Percentiles rank a stretch among this genome's conserved stretches.
phyloP scores from a whole-genome alignment of 768 basidiomycete species.

The Macrolepiota fuliginosa region DNA sequence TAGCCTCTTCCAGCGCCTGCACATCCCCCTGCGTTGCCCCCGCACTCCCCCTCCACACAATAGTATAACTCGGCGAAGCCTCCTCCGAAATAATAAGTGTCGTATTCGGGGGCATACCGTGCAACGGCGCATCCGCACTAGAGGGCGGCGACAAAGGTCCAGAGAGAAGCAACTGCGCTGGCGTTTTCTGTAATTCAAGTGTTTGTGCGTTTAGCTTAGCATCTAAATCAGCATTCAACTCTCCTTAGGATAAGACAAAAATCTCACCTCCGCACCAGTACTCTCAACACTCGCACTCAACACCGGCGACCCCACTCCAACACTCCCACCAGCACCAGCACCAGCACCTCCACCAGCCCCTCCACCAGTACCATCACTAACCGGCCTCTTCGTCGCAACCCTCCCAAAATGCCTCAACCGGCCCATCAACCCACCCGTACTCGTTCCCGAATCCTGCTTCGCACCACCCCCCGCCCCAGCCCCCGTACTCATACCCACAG shows the following conservation, averaged over 20 bases:
- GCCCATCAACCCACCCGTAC: slow-evolving; percentile 72
- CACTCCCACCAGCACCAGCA: too few relatives aligned
- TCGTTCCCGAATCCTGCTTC: slow-evolving; percentile 39
- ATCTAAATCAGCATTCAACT: slow-evolving; percentile 10
- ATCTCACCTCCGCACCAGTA: slow-evolving; percentile 25
- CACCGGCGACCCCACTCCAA: too few relatives aligned
- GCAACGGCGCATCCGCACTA: slow-evolving; percentile 67
- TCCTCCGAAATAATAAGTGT: slow-evolving; percentile 83
- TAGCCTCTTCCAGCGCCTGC: slow-evolving; percentile 45
- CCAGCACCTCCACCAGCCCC: too few relatives aligned
- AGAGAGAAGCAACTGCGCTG: slow-evolving; percentile 53
- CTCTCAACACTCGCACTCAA: slow-evolving; percentile 16
- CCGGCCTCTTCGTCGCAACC: slow-evolving; percentile 39
- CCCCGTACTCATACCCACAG: not conserved
- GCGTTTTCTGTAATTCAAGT: slow-evolving; percentile 38
- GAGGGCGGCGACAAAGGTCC: slow-evolving; percentile 63
- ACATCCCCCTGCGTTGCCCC: slow-evolving; percentile 27
- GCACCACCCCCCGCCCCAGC: not conserved
- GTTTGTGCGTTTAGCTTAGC: slow-evolving; percentile 6
- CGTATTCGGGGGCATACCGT: slow-evolving; percentile 57
- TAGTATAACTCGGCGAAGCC: slow-evolving; percentile 67
- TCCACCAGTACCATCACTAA: slow-evolving; percentile 23
- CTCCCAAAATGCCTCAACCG: slow-evolving; percentile 76
- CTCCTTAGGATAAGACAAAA: not conserved
- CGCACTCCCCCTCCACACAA: slow-evolving; percentile 73